Base-by-base conservation (phyloP, 345 rosid genomes). In the Noccaea bulbosa region DNA sequence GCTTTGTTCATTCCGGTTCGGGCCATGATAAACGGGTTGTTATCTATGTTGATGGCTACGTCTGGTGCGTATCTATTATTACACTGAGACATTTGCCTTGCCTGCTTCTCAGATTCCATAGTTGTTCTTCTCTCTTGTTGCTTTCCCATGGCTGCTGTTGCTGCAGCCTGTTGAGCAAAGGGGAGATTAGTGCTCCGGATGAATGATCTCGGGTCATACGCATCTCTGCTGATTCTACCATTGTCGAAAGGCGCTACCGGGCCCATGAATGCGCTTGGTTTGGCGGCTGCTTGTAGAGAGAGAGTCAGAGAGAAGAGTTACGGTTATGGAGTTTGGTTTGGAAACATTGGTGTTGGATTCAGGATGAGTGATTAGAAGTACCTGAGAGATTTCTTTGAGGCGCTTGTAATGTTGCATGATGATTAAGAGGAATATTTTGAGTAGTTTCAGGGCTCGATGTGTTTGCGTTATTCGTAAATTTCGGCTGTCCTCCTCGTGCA, bases 21-120 rank as follows among this genome's bases (percentile, higher is more conserved):
- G 5, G 90, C 81, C 92, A 83, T 83, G 62, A 88, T 86, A 74
- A 85, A 87, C 0, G 96, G 96, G 79, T 90, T 88, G 70, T 81
- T 66, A 68, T 93, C 93, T 2, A 90, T 93, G 67, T 87, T 79
- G 79, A 93, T 86, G 40, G 92, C 88, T 32, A 90, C 80, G 5
- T 93, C 98, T 32, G 90, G 86, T 7, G 78, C 79, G 33, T 77
- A 75, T 84, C 86, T 87, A 56, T 89, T 87, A 56, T 89, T 82
- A 52, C 80, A 81, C 62, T 84, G 93, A 27, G 83, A 79, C 34
- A 56, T 79, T 49, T 84, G 92, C 69, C 87, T 88, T 46, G 72
- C 64, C 66, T 87, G 95, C 76, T 78, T 79, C 65, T 81, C 85
- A n/a, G 81, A 52, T 49, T 85, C 93, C 59, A 78, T 62, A 6